Evolutionary conservation across 306 rosid genomes (phyloP).

Genomic region (Trifolium subterraneum): DNA sequence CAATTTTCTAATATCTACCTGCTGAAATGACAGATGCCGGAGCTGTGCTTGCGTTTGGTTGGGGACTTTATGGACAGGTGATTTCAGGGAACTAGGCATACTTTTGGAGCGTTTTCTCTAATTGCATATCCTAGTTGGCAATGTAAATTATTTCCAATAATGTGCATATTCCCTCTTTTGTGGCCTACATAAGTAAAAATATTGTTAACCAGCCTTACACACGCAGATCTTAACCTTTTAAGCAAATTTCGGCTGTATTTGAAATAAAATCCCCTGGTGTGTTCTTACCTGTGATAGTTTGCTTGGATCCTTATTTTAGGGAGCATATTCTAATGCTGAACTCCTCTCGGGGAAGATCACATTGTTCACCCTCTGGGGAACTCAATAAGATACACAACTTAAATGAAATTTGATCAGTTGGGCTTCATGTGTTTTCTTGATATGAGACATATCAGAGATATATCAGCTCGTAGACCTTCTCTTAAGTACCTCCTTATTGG

Average conservation of each 20-base stretch:
- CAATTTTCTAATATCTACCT: constrained; percentile 25
- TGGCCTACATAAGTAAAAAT: constrained; percentile 4
- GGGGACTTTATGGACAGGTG: constrained; percentile 99
- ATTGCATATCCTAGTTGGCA: constrained; percentile 29
- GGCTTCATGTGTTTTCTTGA: constrained; percentile 17
- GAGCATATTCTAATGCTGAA: constrained; percentile 32
- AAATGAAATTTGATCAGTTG: constrained; percentile 21
- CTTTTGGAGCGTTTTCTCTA: constrained; percentile 14
- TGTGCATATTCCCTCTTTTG: constrained; percentile 10
- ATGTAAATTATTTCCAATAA: constrained; percentile 24
- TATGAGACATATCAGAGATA: constrained; percentile 8
- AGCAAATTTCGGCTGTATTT: constrained; percentile 1
- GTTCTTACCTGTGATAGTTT: constrained; percentile 7
- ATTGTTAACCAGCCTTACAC: constrained; percentile 5
- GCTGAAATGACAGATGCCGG: constrained; percentile 75
- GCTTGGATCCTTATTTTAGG: constrained; percentile 30
- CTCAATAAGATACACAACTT: constrained; percentile 6
- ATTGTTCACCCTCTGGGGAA: constrained; percentile 19
- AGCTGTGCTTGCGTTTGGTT: constrained; percentile 85
- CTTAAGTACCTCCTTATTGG: constrained; percentile 8
- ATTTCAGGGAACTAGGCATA: constrained; percentile 43
- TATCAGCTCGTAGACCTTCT: constrained; percentile 23
- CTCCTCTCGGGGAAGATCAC: constrained; percentile 6
- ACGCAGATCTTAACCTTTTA: not conserved
- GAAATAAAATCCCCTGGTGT: constrained; percentile 27